Evolutionary conservation across 108 stramenopile species (phyloP).

Genomic region (Skeletonema grethae): DNA sequence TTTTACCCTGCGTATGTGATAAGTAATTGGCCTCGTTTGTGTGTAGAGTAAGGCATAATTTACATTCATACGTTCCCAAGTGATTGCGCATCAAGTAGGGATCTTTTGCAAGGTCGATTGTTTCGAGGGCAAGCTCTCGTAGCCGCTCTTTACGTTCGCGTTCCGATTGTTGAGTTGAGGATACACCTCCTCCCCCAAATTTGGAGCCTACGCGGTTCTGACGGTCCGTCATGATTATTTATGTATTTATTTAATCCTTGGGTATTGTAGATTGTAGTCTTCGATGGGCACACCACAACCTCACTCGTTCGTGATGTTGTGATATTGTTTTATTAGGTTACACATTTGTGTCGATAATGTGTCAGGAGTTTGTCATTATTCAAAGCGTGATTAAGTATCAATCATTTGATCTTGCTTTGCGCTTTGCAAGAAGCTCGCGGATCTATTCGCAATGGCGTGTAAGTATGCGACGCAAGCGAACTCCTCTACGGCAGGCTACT

Average conservation of each 20-base stretch:
- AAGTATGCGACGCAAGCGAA: background rate
- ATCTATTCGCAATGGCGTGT: no score
- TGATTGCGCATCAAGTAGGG: conserved; percentile 99
- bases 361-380: no score
- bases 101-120: conserved; percentile 98
- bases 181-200: conserved; percentile 97
- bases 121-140: conserved; percentile 95
- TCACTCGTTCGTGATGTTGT: no score
- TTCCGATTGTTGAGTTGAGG: conserved; percentile 85
- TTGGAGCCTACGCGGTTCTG: conserved; percentile 98
- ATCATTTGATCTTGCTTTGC: no score
- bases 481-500: background rate
- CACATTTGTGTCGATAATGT: no score
- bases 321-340: no score
- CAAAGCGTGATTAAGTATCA: no score
- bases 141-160: conserved; percentile 98
- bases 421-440: no score
- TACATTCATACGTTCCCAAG: conserved; percentile 98
- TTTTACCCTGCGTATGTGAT: conserved; percentile 99
- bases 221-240: conserved; percentile 62
- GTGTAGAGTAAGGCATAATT: conserved; percentile 98
- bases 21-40: conserved; percentile 99
- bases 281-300: no score
- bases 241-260: no score
- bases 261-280: no score